These are phyloP conservation scores for Amanita pallidorosea DNA, from an alignment of 768 basidiomycete species.

Conservation along the genomic window DNA sequence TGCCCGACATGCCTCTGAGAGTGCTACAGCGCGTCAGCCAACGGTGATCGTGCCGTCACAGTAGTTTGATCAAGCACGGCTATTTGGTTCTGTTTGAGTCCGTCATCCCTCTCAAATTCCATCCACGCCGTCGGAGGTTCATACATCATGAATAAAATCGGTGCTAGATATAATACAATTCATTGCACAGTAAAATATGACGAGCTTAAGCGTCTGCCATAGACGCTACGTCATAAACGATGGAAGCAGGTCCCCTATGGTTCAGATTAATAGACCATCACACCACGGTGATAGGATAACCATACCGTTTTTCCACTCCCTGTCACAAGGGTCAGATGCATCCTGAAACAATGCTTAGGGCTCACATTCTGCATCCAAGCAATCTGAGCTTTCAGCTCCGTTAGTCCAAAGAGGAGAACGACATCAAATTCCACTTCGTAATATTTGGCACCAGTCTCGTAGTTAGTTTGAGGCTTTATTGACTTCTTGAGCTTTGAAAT, in stretches of 20 bases:
- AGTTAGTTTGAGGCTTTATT: background rate
- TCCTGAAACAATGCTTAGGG: background rate
- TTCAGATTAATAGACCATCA: background rate
- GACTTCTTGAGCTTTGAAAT: constrained; percentile 7
- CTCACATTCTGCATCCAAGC: constrained; percentile 30
- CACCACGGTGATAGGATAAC: background rate
- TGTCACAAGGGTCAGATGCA: background rate
- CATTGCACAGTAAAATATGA: no score
- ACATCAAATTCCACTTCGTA: constrained; percentile 23
- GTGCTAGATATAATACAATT: no score
- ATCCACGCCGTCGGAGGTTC: no score
- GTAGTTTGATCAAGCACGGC: no score
- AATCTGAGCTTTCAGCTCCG: constrained; percentile 35
- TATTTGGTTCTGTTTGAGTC: no score
- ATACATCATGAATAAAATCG: no score
- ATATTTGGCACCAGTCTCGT: constrained; percentile 7
- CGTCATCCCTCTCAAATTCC: no score
- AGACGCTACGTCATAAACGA: background rate
- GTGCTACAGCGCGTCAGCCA: no score
- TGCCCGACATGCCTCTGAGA: no score
- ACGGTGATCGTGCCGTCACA: no score
- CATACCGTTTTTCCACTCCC: constrained; percentile 14
- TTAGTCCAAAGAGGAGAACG: constrained; percentile 30
- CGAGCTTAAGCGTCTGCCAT: background rate
- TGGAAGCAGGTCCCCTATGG: constrained; percentile 4